Evolutionary conservation across 768 basidiomycete genomes (phyloP), one percentile per base, ranked within the genome.

Genomic region (Lentinula sp.): DNA sequence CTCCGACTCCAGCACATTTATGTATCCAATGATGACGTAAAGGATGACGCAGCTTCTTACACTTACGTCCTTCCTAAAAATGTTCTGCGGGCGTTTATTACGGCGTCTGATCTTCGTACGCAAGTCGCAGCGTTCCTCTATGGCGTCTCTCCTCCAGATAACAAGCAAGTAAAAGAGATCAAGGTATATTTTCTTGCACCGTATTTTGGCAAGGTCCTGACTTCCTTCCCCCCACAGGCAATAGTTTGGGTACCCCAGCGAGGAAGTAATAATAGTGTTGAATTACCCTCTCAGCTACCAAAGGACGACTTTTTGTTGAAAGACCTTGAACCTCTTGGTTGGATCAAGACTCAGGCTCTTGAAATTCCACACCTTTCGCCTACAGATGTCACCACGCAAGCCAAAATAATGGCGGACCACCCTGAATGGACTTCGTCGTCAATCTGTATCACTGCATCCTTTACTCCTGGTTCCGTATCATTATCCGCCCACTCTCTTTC

Each of bases 41-140:
- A 96, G 74, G 97, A 99, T 70, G 97, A 98, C 68, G 94, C 95
- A 4, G 87, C 89, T 23, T 92, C 92, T 7, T 94, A 84, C 73
- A 99, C 97, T 42, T 98, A 93, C 68, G 94, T 99, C 58, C 80
- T 99, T 57, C 95, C 97, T 33, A 99, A 99, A 83, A 99, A 99
- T 73, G 82, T 98, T 57, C 80, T 99, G 36, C 89, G 92, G 51
- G 90, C 94, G 2, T 98, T 99, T 77, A 90, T 98, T 67, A 85
- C 89, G 20, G 90, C 93, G 18, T 85, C 95, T 28, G 97, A 99
- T 75, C 82, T 98, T 37, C 91, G 97, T 41, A 97, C 97, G 2
- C 96, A 98, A 74, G 91, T 98, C 39, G 94, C 94, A 0, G 96
- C 88, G 3, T 98, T 87, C 81, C 71, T 99, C 61, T 99, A 97